Conservation (phyloP, 2,329 filamentous ascomycete species). For the Arthrinium phaeospermum region DNA sequence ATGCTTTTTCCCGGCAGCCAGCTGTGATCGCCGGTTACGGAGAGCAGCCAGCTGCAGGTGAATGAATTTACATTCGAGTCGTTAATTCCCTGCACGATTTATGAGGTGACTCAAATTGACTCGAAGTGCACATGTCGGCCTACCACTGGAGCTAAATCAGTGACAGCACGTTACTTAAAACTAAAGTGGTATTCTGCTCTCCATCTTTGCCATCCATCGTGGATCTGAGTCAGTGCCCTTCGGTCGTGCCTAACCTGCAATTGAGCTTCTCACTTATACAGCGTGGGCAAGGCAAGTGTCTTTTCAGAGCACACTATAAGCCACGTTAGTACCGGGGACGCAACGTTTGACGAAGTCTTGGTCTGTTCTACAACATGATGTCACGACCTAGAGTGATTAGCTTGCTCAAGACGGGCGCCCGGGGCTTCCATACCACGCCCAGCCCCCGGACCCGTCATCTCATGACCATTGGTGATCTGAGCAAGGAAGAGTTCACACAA, state of each 20-base stretch:
- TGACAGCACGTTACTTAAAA: background rate
- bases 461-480: slow-evolving; percentile 88
- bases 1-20: background rate
- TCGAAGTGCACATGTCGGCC: background rate
- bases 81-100: background rate
- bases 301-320: background rate
- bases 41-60: slow-evolving; percentile 3
- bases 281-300: background rate
- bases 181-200: background rate
- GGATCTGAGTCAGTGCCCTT: background rate
- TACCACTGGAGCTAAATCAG: background rate
- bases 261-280: slow-evolving; percentile 17
- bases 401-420: slow-evolving; percentile 5
- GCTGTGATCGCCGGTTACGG: slow-evolving; percentile 6
- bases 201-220: background rate
- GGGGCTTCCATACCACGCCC: slow-evolving; percentile 17
- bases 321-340: background rate
- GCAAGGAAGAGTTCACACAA: slow-evolving; percentile 76
- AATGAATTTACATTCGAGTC: background rate
- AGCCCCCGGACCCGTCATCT: slow-evolving; percentile 68
- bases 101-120: slow-evolving; percentile 6
- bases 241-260: background rate
- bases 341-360: background rate
- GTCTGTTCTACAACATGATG: background rate
- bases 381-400: slow-evolving; percentile 22